Evolutionary conservation across 2,329 filamentous ascomycete species (phyloP), one percentile per base, ranked within the genome.

Genomic region (Colletotrichum viniferum): DNA sequence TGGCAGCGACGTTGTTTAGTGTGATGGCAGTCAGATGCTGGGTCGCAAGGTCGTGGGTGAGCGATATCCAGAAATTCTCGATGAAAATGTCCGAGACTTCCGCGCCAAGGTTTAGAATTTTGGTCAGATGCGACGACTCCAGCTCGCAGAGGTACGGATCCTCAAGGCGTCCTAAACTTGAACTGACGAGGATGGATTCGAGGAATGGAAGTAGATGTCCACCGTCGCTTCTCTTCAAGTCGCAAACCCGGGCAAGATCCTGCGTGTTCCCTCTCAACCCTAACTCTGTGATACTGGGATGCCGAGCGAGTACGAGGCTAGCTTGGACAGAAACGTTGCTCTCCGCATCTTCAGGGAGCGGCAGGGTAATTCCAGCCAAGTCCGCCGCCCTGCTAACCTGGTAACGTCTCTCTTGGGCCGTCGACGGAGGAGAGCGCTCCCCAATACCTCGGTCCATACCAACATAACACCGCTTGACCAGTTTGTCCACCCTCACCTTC

Each of bases 11-110:
- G 18, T 6, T 5, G 9, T n/a, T 48, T 4, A 48, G 43, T 13
- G 43, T 52, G 10, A 52, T 52, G 10, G 43, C 43, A 52, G 43
- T 7, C 1, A 52, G 10, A 3, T 52, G n/a, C 43, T 52, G 43
- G 43, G 2, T 52, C 5, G n/a, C 43, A 13, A 52, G 1, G n/a
- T 13, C 43, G 43, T 21, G 2, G 2, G n/a, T 52, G n/a, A 52
- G n/a, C 18, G 1, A 1, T 1, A 52, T 1, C n/a, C n/a, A 21
- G 43, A 52, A 52, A 1, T 2, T 21, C 3, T 52, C 0, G 10
- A 52, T 21, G 2, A 52, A 52, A 52, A 52, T 52, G n/a, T 52
- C 43, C 1, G n/a, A 1, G 43, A 21, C 43, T 13, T 52, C 4
- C 2, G 43, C 2, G 3, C 43, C 43, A 1, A 52, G 43, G 10